A percentile compares a stretch with the other conserved stretches of the same genome.
Evolutionary conservation across 192 early-diverging fungal genomes (phyloP).

Genomic region (Gaertneriomyces sp.): DNA sequence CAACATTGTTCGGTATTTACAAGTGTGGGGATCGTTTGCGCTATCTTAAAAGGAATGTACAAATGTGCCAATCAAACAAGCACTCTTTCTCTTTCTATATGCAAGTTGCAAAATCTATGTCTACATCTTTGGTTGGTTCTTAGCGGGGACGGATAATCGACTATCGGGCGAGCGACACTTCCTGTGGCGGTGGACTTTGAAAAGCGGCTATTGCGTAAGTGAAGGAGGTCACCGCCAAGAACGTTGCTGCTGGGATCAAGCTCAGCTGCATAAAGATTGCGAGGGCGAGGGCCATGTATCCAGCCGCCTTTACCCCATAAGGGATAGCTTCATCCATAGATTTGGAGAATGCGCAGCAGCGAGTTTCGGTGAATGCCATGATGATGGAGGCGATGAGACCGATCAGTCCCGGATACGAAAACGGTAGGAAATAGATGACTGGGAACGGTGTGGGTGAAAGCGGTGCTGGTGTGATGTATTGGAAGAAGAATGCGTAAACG

Average conservation of each 20-base stretch:
- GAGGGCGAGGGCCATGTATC: not conserved
- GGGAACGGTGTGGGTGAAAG: no score
- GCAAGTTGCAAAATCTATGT: no score
- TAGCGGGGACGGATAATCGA: no score
- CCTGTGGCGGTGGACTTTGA: no score
- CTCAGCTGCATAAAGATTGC: not conserved
- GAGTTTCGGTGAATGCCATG: slow-evolving; percentile 1
- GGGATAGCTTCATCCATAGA: not conserved
- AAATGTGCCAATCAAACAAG: no score
- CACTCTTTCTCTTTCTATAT: no score
- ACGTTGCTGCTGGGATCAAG: not conserved
- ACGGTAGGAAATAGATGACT: not conserved
- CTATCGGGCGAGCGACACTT: no score
- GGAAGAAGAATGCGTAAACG: not conserved
- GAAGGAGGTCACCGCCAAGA: not conserved
- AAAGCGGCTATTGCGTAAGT: slow-evolving; percentile 4
- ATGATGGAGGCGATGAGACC: not conserved
- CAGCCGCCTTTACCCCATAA: not conserved
- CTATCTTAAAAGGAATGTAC: no score
- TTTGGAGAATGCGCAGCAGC: not conserved
- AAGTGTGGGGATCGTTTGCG: no score
- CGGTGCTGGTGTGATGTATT: no score
- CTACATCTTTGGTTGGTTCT: no score
- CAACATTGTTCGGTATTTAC: no score
- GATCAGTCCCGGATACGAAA: not conserved